Evolutionary conservation across 176 grass and related monocot species (phyloP).

Genomic region (Tillandsia fasciculata): DNA sequence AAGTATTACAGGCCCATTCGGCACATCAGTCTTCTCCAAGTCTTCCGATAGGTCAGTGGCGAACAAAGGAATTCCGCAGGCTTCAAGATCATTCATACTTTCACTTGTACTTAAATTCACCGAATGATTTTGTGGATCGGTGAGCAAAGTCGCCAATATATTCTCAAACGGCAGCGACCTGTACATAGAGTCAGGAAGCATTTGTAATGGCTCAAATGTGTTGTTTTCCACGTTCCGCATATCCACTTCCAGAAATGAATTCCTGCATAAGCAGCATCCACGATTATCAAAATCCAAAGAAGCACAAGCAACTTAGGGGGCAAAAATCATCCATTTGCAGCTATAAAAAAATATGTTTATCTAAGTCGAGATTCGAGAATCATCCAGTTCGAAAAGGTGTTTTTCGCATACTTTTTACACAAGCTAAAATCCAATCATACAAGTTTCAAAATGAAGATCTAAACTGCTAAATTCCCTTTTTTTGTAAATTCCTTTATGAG

Average conservation of each 20-base stretch:
- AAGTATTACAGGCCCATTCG: not conserved
- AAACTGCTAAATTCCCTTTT: too few relatives aligned
- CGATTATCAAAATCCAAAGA: not conserved
- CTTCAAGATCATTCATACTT: slow-evolving; percentile 29
- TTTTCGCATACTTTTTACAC: too few relatives aligned
- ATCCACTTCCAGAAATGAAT: slow-evolving; percentile 39
- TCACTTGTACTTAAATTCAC: slow-evolving; percentile 9
- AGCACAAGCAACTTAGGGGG: not conserved
- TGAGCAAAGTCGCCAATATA: slow-evolving; percentile 25
- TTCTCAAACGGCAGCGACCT: slow-evolving; percentile 34
- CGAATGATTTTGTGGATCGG: slow-evolving; percentile 8
- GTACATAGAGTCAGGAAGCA: slow-evolving; percentile 45
- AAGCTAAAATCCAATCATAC: too few relatives aligned
- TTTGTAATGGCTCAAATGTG: slow-evolving; percentile 38
- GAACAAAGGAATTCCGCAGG: slow-evolving; percentile 50
- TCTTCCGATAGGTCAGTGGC: slow-evolving; percentile 28
- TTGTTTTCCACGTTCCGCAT: slow-evolving; percentile 29
- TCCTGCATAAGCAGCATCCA: slow-evolving; percentile 16
- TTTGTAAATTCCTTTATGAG: too few relatives aligned
- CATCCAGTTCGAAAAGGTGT: too few relatives aligned
- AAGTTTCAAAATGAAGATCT: too few relatives aligned
- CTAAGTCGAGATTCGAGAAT: too few relatives aligned
- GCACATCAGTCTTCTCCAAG: not conserved
- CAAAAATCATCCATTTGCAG: too few relatives aligned
- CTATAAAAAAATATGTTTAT: too few relatives aligned